Percentiles rank a stretch among this genome's conserved stretches.
Conservation (phyloP, 164 flowering plant genomes). For the Aristolochia californica region DNA sequence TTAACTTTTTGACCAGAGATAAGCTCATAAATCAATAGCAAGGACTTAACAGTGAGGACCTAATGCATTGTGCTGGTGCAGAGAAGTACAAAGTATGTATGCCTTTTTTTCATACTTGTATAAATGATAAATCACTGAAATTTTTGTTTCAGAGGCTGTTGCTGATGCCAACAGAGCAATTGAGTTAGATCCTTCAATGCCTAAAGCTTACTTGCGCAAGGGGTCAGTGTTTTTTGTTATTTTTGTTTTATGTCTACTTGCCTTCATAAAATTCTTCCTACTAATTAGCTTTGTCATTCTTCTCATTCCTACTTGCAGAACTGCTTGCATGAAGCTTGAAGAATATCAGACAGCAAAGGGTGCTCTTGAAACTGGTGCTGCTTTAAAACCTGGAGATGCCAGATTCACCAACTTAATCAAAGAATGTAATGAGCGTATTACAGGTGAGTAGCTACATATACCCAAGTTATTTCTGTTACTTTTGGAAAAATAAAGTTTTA, state of each 20-base stretch:
- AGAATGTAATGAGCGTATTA: slow-evolving; percentile 68
- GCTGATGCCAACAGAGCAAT: slow-evolving; percentile 72
- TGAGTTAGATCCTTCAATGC: slow-evolving; percentile 50
- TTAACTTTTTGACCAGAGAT: too few species aligned
- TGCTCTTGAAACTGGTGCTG: slow-evolving; percentile 65
- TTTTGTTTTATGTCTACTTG: background rate
- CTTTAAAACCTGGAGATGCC: slow-evolving; percentile 52
- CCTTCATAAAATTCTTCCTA: background rate
- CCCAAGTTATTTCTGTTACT: too few species aligned
- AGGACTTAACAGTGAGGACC: too few species aligned
- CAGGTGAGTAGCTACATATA: slow-evolving; percentile 29
- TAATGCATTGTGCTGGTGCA: background rate
- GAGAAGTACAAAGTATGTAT: background rate
- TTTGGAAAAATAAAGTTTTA: too few species aligned
- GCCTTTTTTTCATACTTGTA: background rate
- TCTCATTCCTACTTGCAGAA: slow-evolving; percentile 21
- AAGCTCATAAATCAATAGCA: too few species aligned
- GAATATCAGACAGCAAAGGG: slow-evolving; percentile 86
- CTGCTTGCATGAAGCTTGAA: slow-evolving; percentile 75
- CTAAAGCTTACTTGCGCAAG: slow-evolving; percentile 68
- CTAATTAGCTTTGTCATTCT: background rate
- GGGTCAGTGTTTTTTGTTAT: slow-evolving; percentile 37
- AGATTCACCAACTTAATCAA: slow-evolving; percentile 63
- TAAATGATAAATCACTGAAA: background rate
- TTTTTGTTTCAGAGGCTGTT: slow-evolving; percentile 52